Evolutionary conservation across 2,329 filamentous ascomycete genomes (phyloP), one percentile per base, ranked within the genome.

Genomic region (Colletotrichum acutatum): DNA sequence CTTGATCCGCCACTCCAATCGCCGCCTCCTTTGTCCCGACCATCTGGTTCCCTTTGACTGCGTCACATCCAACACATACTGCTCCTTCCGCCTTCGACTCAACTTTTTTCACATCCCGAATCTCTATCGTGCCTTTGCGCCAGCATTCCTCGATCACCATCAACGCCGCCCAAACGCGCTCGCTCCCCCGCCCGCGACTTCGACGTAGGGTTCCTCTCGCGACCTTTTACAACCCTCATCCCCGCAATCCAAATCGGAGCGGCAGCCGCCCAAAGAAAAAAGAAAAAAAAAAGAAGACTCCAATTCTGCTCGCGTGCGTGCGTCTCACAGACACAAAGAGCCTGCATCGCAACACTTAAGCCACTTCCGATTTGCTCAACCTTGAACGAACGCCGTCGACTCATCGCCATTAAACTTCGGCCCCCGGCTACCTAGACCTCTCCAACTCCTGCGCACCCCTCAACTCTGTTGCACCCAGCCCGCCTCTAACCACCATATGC

Each of bases 381-480:
- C 59, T 70, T 60, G 30, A 22, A 46, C 60, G n/a, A 60, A 60
- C 52, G 58, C 60, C 19, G 34, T 52, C 61, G 57, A 61, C 66
- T 70, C 66, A 61, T 65, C 66, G 56, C 34, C 26, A 57, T 71
- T 73, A 73, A 71, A 46, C 71, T 73, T 66, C 56, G 22, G 57
- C 37, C 19, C 46, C 49, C 56, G 71, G 60, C 56, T 60, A 34
- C 32, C 32, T 34, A 61, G 71, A 28, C 34, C 49, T 61, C 61
- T 26, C 60, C 56, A 56, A 66, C 46, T 71, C 56, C 28, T 61
- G 71, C 71, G 71, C 71, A 73, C 71, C 71, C 71, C 71, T 73
- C 71, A 73, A 71, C 71, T 73, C 71, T 71, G 71, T 71, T 73
- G 66, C 32, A 61, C 71, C 66, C 71, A 66, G 71, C 56, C 71